Percentiles rank a stretch among this genome's conserved stretches.
phyloP scores from a whole-genome alignment of 345 rosid genomes.

The Melaleuca alternifolia region DNA sequence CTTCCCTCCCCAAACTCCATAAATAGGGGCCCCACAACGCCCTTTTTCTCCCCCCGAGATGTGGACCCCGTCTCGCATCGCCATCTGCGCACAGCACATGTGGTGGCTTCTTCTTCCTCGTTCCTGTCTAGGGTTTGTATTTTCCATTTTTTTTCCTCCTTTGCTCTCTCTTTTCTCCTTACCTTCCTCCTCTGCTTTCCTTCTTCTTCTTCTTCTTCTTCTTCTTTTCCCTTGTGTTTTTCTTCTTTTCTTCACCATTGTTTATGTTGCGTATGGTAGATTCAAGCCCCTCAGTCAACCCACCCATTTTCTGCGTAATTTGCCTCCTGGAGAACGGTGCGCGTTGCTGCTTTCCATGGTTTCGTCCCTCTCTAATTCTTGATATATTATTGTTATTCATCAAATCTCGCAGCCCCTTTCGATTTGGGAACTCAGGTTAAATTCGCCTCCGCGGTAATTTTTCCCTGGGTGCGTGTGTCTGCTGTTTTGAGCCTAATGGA shows the following conservation, averaged over 20 bases:
- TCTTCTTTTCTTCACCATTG: background rate
- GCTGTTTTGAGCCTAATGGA: background rate
- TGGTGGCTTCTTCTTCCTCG: background rate
- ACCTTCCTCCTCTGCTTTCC: background rate
- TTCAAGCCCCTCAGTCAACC: background rate
- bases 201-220: background rate
- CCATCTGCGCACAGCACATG: background rate
- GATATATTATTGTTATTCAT: background rate
- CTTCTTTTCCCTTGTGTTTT: background rate
- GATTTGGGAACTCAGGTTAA: background rate
- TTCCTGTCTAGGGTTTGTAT: background rate
- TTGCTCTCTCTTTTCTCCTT: background rate
- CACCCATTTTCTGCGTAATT: background rate
- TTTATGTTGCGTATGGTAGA: background rate
- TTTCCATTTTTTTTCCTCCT: background rate
- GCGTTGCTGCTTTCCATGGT: background rate
- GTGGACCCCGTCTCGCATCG: background rate
- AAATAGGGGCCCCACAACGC: background rate
- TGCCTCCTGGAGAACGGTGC: background rate
- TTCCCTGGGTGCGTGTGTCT: background rate
- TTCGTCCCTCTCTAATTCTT: background rate
- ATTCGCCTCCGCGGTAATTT: background rate
- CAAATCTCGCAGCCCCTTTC: background rate
- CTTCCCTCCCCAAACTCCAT: background rate
- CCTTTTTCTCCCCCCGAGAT: background rate